Evolutionary conservation across 2,329 filamentous ascomycete genomes (phyloP).

Genomic region (Paraphaeosphaeria minitans): DNA sequence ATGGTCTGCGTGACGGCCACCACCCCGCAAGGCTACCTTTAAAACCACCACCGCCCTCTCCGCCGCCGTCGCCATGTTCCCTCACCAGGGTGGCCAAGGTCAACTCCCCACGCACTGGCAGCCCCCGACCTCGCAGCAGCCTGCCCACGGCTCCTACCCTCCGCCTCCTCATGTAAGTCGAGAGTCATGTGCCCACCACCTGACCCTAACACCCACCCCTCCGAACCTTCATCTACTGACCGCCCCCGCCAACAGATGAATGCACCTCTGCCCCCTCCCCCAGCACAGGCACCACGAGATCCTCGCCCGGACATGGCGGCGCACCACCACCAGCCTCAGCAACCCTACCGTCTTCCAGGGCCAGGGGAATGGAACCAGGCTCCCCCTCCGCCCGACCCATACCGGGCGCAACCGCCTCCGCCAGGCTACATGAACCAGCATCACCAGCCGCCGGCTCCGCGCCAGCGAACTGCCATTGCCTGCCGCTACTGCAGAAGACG

Average conservation of each 20-base stretch:
- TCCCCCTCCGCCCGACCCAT: slow-evolving; percentile 47
- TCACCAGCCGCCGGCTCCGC: slow-evolving; percentile 57
- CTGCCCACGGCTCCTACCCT: slow-evolving; percentile 44
- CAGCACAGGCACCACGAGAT: slow-evolving; percentile 40
- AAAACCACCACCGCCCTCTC: slow-evolving; percentile 1
- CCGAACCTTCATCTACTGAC: slow-evolving; percentile 20
- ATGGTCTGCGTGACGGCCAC: slow-evolving; percentile 30
- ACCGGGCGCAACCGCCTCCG: slow-evolving; percentile 49
- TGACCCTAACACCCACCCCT: slow-evolving; percentile 14
- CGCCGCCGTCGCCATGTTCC: slow-evolving; percentile 34
- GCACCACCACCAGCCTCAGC: slow-evolving; percentile 52
- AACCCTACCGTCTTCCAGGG: slow-evolving; percentile 52
- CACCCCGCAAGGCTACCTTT: slow-evolving; percentile 6
- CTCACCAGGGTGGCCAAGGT: slow-evolving; percentile 44
- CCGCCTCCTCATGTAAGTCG: slow-evolving; percentile 45
- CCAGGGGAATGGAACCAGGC: slow-evolving; percentile 53
- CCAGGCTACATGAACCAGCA: slow-evolving; percentile 45
- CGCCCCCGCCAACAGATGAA: slow-evolving; percentile 30
- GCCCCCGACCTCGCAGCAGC: slow-evolving; percentile 42
- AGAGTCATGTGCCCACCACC: slow-evolving; percentile 20
- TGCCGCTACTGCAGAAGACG: slow-evolving; percentile 65
- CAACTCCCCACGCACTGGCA: slow-evolving; percentile 48
- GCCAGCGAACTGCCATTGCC: slow-evolving; percentile 65
- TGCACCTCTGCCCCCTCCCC: slow-evolving; percentile 38
- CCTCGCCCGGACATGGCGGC: slow-evolving; percentile 53